Conservation (phyloP, 2,329 filamentous ascomycete species). For the Alternaria longipes region DNA sequence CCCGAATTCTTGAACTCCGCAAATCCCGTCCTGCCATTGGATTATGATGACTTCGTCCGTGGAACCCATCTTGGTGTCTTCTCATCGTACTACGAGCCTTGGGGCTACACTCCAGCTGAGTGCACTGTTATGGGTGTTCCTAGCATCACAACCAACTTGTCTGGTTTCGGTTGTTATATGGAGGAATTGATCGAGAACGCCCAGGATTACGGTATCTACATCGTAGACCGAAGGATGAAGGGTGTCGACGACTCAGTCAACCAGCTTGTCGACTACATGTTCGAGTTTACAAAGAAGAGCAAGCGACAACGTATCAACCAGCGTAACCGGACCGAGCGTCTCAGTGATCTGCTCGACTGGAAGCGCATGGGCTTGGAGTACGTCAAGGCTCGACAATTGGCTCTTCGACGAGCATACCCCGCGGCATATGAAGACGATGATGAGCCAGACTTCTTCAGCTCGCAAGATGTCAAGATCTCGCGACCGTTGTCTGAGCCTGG, state of each 20-base stretch:
- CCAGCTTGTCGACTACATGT: slow-evolving; percentile 91
- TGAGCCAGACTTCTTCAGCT: slow-evolving; percentile 89
- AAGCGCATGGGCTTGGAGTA: slow-evolving; percentile 99
- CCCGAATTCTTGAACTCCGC: slow-evolving; percentile 96
- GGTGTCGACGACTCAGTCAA: slow-evolving; percentile 98
- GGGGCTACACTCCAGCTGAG: slow-evolving; percentile 98
- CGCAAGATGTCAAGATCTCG: slow-evolving; percentile 93
- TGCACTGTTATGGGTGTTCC: slow-evolving; percentile 99
- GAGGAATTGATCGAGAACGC: slow-evolving; percentile 99
- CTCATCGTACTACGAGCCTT: slow-evolving; percentile 97
- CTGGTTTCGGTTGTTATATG: slow-evolving; percentile 99
- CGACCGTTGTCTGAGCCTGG: slow-evolving; percentile 93
- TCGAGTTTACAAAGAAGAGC: slow-evolving; percentile 91
- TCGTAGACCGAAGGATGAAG: slow-evolving; percentile 94
- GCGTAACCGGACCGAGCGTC: slow-evolving; percentile 91
- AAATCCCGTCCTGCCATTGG: slow-evolving; percentile 92
- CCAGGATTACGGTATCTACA: slow-evolving; percentile 98
- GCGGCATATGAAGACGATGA: slow-evolving; percentile 79
- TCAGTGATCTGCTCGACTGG: slow-evolving; percentile 97
- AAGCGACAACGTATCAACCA: slow-evolving; percentile 98
- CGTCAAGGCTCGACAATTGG: slow-evolving; percentile 94
- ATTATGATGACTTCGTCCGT: slow-evolving; percentile 98
- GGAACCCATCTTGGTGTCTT: slow-evolving; percentile 97
- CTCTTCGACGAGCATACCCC: slow-evolving; percentile 90
- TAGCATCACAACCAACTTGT: slow-evolving; percentile 97